Evolutionary conservation across 106 monocot genomes (phyloP), one percentile per base, ranked within the genome.

Genomic region (Acorus gramineus): DNA sequence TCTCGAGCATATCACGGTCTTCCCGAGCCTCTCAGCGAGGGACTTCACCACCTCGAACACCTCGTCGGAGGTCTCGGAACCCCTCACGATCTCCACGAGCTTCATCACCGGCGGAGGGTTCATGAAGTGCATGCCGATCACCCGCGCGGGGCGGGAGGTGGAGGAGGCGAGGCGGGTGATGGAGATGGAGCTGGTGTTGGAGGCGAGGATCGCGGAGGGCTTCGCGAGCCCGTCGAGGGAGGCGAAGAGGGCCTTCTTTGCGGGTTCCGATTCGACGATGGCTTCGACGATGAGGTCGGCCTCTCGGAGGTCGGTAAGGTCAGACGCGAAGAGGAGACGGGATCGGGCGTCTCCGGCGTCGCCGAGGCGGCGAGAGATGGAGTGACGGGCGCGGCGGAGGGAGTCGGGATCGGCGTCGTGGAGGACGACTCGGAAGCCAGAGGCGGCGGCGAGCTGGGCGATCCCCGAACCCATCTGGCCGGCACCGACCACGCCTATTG

Each of bases 121-220:
- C 87, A 98, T 88, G 73, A 98, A 98, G 71, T 98, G 96, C 96
- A 98, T 98, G 59, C 96, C 96, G 56, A 98, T 91, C 10, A 98
- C 96, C 96, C 91, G 74, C 54, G 57, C 67, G 46, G 88, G 83
- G 8, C 98, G 78, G 2, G 59, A 83, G 66, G 98, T 98, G 59
- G 67, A 69, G 57, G 92, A 85, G 68, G 98, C 98, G 69, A 98
- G 70, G 46, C 92, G 92, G 12, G 98, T 98, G 50, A 98, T 86
- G 4, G 98, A 98, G 64, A 98, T 98, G 4, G 92, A 98, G 74
- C 98, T 98, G 48, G 98, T 98, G 67, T 98, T 98, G 6, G 92
- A 88, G 10, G 98, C 98, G 62, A 98, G 69, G 73, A 98, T 92
- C 4, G 88, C 73, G 63, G 92, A 86, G 60, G 71, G 54, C 62